phyloP scores from a whole-genome alignment of 2,329 filamentous ascomycete species.

The Claviceps citrina region DNA sequence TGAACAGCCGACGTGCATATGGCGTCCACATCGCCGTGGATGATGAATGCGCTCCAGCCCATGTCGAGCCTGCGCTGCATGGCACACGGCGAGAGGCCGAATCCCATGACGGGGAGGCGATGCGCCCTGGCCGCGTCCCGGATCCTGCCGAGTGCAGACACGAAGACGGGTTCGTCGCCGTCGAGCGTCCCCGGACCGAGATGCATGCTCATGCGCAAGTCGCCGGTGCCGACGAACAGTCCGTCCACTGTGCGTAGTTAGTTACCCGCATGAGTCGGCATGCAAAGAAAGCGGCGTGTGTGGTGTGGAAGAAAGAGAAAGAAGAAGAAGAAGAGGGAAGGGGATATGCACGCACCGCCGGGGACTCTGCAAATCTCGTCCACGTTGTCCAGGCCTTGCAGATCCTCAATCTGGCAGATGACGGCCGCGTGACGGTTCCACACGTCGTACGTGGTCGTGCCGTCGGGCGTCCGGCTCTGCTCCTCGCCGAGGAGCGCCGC shows the following conservation, averaged over 20 bases:
- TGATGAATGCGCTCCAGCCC: slow-evolving; percentile 4
- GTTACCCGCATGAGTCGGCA: no score
- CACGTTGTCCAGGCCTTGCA: slow-evolving; percentile 3
- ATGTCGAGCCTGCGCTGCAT: slow-evolving; percentile 1
- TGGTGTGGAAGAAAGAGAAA: no score
- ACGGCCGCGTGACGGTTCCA: slow-evolving; percentile 2
- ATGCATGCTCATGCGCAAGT: slow-evolving; percentile 4
- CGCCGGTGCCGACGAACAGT: slow-evolving; percentile 3
- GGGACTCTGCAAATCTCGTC: slow-evolving; percentile 4
- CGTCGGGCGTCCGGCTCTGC: slow-evolving; percentile 1
- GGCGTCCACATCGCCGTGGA: slow-evolving; percentile 3
- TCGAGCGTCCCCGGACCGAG: slow-evolving; percentile 1
- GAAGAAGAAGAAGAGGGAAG: not conserved
- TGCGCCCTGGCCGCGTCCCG: slow-evolving; percentile 1
- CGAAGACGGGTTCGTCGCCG: slow-evolving; percentile 3
- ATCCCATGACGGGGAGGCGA: slow-evolving; percentile 1
- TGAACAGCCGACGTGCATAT: slow-evolving; percentile 3
- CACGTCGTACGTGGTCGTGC: slow-evolving; percentile 1
- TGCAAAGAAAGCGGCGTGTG: no score
- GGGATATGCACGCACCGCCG: not conserved
- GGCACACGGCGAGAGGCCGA: slow-evolving; percentile 2
- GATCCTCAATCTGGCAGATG: slow-evolving; percentile 4
- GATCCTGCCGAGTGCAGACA: slow-evolving; percentile 1
- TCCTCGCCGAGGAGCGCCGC: slow-evolving; percentile 1
- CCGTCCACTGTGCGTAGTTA: slow-evolving; percentile 1